Evolutionary conservation across 257 asterid species (phyloP).

Genomic region (Anisodus acutangulus): DNA sequence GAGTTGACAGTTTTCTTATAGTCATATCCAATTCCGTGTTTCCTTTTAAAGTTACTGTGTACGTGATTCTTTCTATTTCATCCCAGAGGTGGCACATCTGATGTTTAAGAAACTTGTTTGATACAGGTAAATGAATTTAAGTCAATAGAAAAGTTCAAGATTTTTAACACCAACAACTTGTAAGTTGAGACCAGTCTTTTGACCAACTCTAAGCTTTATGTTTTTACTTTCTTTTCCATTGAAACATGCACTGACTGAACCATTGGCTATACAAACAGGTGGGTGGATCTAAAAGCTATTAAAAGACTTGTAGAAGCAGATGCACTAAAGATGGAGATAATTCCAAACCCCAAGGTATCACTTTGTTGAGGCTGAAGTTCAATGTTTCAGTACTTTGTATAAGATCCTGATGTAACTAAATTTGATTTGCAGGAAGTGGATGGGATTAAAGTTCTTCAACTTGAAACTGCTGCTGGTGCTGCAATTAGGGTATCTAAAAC

Average conservation of each 20-base stretch:
- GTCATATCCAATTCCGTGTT: not conserved
- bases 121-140: conserved; percentile 84
- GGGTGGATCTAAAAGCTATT: conserved; percentile 90
- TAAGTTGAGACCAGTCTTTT: conserved; percentile 46
- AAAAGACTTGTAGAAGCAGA: conserved; percentile 76
- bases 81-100: not conserved
- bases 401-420: not conserved
- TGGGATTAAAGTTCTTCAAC: conserved; percentile 91
- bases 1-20: not conserved
- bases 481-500: conserved; percentile 76
- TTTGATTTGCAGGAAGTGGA: conserved; percentile 74
- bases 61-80: conserved; percentile 9
- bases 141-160: conserved; percentile 97
- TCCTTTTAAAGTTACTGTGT: not conserved
- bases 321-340: conserved; percentile 94
- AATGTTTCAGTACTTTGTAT: not conserved
- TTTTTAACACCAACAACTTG: conserved; percentile 98
- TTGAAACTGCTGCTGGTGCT: conserved; percentile 99
- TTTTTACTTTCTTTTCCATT: not conserved
- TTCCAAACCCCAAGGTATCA: conserved; percentile 93
- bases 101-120: conserved; percentile 30
- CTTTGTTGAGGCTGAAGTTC: conserved; percentile 4
- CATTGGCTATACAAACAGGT: conserved; percentile 55
- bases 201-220: not conserved
- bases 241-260: conserved; percentile 3